A percentile compares a stretch with the other conserved stretches of the same genome.
phyloP scores from a whole-genome alignment of 2,329 filamentous ascomycete genomes.

The Cadophora malorum region DNA sequence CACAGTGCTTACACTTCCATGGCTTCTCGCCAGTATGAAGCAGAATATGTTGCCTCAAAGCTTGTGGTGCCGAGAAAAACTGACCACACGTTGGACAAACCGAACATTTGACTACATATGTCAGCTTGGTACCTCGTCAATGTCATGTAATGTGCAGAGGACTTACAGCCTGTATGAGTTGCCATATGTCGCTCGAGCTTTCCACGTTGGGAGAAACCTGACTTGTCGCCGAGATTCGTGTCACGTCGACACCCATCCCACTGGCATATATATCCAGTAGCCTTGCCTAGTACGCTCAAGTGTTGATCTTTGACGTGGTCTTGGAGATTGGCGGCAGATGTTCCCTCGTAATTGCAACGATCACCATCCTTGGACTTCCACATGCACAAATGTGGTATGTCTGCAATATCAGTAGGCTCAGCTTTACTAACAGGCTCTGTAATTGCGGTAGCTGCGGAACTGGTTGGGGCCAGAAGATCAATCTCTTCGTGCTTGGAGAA shows the following conservation, averaged over 20 bases:
- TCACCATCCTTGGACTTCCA: slow-evolving; percentile 34
- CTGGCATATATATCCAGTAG: slow-evolving; percentile 57
- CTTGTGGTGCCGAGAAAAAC: slow-evolving; percentile 70
- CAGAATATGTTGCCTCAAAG: slow-evolving; percentile 70
- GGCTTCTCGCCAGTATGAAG: slow-evolving; percentile 72
- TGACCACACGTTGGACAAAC: slow-evolving; percentile 55
- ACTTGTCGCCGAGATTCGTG: slow-evolving; percentile 43
- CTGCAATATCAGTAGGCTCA: slow-evolving; percentile 5
- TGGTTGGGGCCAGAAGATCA: slow-evolving; percentile 22
- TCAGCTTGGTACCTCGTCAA: slow-evolving; percentile 1
- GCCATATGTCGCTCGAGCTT: slow-evolving; percentile 71
- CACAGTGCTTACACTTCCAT: slow-evolving; percentile 61
- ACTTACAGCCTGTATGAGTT: slow-evolving; percentile 68
- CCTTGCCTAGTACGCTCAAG: slow-evolving; percentile 53
- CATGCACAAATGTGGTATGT: slow-evolving; percentile 37
- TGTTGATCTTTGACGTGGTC: slow-evolving; percentile 60
- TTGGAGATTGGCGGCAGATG: slow-evolving; percentile 56
- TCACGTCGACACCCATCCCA: slow-evolving; percentile 62
- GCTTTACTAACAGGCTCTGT: neutral
- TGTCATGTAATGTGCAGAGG: neutral
- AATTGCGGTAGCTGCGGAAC: neutral
- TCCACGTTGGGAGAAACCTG: slow-evolving; percentile 63
- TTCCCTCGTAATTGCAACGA: slow-evolving; percentile 31
- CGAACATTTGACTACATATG: slow-evolving; percentile 48
- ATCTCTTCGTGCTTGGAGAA: slow-evolving; percentile 33